Percentiles rank a stretch among this genome's conserved stretches.
phyloP scores from a whole-genome alignment of 164 flowering plant species.

The Hamamelis virginiana region DNA sequence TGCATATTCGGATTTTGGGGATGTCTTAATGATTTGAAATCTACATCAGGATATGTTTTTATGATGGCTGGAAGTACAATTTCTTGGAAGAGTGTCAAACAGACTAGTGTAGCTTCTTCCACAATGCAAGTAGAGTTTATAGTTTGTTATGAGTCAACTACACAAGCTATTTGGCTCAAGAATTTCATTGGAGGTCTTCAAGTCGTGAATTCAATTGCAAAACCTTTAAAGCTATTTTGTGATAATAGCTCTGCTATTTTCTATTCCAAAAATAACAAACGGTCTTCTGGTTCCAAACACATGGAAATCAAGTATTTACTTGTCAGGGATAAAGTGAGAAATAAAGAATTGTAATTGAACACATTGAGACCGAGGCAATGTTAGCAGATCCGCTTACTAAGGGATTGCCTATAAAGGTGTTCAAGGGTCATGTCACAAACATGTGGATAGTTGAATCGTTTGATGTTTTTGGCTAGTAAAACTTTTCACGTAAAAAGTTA shows the following conservation, averaged over 20 bases:
- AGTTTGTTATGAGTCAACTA: neutral
- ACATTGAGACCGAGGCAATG: neutral
- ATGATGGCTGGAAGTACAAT: neutral
- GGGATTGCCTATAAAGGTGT: neutral
- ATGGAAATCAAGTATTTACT: neutral
- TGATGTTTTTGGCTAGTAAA: neutral
- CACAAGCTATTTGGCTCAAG: neutral
- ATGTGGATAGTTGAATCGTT: neutral
- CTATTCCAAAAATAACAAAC: neutral
- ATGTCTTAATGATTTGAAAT: neutral
- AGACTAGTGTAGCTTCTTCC: neutral
- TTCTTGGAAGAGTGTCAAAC: conserved; percentile 3
- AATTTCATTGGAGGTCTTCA: neutral
- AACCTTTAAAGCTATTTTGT: neutral
- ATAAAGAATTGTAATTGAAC: neutral
- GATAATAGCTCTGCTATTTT: neutral
- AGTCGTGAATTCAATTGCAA: neutral
- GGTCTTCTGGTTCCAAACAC: neutral
- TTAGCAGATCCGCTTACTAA: neutral
- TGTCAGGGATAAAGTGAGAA: neutral
- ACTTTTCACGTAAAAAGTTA: neutral
- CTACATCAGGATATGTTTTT: neutral
- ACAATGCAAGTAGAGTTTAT: neutral
- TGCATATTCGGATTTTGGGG: neutral
- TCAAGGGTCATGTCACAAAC: neutral